These are phyloP conservation scores for Solanum lycopersicoides DNA, from an alignment of 257 asterid species.

Conservation along the genomic window DNA sequence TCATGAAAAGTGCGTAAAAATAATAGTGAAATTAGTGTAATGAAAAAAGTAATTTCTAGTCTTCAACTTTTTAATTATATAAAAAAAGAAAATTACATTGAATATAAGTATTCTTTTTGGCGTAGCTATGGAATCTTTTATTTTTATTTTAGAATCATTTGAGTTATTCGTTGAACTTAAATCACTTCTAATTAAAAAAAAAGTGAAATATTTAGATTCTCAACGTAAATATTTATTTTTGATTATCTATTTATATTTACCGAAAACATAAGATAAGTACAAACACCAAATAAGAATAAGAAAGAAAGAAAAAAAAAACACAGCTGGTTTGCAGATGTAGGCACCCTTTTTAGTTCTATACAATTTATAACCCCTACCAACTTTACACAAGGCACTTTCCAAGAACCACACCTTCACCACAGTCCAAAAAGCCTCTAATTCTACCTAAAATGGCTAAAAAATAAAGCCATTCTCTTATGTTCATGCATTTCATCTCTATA, in stretches of 20 bases:
- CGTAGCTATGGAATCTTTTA: too few species aligned
- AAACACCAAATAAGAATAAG: not conserved
- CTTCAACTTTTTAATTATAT: too few species aligned
- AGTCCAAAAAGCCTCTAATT: slow-evolving; percentile 2
- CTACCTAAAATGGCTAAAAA: slow-evolving; percentile 14
- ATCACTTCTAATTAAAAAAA: too few species aligned
- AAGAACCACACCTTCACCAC: slow-evolving; percentile 29
- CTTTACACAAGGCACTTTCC: slow-evolving; percentile 56
- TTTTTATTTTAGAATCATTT: too few species aligned
- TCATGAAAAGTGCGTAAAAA: not conserved
- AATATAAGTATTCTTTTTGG: too few species aligned
- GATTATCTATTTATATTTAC: not conserved
- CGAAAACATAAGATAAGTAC: not conserved
- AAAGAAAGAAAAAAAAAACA: not conserved
- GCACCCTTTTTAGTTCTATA: slow-evolving; percentile 1
- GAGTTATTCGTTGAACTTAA: too few species aligned
- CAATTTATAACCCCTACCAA: slow-evolving; percentile 30
- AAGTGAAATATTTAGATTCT: too few species aligned
- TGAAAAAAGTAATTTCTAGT: too few species aligned
- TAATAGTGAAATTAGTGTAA: too few species aligned
- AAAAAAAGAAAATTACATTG: too few species aligned
- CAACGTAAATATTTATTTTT: not conserved
- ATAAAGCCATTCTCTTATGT: slow-evolving; percentile 7
- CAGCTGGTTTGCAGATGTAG: slow-evolving; percentile 11
- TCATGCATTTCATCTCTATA: slow-evolving; percentile 31